Percentiles rank a stretch among this genome's conserved stretches.
Conservation (phyloP, 2,329 filamentous ascomycete genomes). For the Acrocalymma vagum region DNA sequence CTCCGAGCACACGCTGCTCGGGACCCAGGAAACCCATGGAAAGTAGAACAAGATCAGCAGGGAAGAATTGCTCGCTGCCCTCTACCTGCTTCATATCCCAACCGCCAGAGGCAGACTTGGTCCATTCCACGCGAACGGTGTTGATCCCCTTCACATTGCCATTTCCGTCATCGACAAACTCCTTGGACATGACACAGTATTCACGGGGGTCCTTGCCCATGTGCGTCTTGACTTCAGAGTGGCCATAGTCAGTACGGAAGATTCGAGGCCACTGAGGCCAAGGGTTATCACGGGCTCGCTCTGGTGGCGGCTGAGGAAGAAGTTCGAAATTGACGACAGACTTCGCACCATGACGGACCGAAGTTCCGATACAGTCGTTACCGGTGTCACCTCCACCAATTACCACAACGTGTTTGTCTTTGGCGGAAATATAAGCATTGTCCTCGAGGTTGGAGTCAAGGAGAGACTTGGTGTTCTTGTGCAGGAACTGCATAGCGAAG, state of each 20-base stretch:
- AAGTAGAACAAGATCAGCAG: slow-evolving; percentile 89
- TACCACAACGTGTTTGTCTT: slow-evolving; percentile 94
- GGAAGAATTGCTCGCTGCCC: slow-evolving; percentile 94
- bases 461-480: slow-evolving; percentile 97
- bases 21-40: slow-evolving; percentile 98
- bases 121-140: slow-evolving; percentile 95
- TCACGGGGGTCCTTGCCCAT: slow-evolving; percentile 96
- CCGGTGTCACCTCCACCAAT: slow-evolving; percentile 98
- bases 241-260: slow-evolving; percentile 98
- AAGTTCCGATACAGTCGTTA: slow-evolving; percentile 98
- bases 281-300: slow-evolving; percentile 92
- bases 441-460: slow-evolving; percentile 90
- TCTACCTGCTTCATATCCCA: slow-evolving; percentile 99
- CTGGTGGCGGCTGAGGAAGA: slow-evolving; percentile 87
- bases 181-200: slow-evolving; percentile 98
- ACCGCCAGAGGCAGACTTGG: slow-evolving; percentile 83
- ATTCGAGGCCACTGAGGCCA: slow-evolving; percentile 99
- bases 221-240: slow-evolving; percentile 94
- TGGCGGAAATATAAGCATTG: slow-evolving; percentile 88
- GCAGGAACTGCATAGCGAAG: slow-evolving; percentile 96
- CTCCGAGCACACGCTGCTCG: slow-evolving; percentile 85
- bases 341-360: slow-evolving; percentile 92
- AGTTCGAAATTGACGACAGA: slow-evolving; percentile 97
- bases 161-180: slow-evolving; percentile 88
- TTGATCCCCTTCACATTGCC: slow-evolving; percentile 96